These are phyloP conservation scores for Aureobasidium sp. DNA, from an alignment of 2,329 filamentous ascomycete genomes.

Conservation along the genomic window DNA sequence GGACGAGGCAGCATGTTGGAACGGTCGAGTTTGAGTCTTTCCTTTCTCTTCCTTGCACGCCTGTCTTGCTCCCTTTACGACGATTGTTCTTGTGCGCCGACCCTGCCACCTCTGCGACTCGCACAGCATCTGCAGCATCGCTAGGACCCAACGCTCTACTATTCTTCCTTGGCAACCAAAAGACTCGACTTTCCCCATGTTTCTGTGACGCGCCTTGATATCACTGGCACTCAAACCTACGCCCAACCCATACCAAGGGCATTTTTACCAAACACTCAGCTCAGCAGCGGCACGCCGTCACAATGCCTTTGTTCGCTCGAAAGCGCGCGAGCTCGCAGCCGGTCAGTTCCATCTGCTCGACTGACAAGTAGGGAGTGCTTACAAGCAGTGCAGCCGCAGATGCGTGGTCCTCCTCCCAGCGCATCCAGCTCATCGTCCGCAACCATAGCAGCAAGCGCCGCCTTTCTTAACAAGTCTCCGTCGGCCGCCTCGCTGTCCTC, in stretches of 20 bases:
- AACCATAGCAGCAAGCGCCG: constrained; percentile 65
- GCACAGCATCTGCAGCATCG: not conserved
- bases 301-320: constrained; percentile 26
- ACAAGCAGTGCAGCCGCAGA: constrained; percentile 4
- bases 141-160: too few relatives aligned
- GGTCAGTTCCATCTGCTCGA: constrained; percentile 27
- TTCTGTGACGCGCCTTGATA: constrained; percentile 10
- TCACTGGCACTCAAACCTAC: not conserved
- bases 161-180: too few relatives aligned
- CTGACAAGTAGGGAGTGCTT: not conserved
- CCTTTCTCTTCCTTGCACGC: not conserved
- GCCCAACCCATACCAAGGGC: constrained; percentile 14
- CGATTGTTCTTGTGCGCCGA: constrained; percentile 1
- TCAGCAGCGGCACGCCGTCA: not conserved
- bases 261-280: constrained; percentile 1
- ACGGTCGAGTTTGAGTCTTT: not conserved
- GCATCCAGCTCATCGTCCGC: too few relatives aligned
- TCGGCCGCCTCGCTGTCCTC: constrained; percentile 65
- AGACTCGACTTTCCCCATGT: constrained; percentile 7
- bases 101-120: not conserved
- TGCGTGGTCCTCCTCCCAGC: constrained; percentile 49
- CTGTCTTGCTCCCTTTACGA: not conserved
- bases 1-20: constrained; percentile 6
- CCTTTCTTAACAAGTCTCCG: constrained; percentile 63
- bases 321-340: constrained; percentile 24